These are phyloP conservation scores for Solanum hybrid DNA, from an alignment of 305 asterid species.

Conservation along the genomic window DNA sequence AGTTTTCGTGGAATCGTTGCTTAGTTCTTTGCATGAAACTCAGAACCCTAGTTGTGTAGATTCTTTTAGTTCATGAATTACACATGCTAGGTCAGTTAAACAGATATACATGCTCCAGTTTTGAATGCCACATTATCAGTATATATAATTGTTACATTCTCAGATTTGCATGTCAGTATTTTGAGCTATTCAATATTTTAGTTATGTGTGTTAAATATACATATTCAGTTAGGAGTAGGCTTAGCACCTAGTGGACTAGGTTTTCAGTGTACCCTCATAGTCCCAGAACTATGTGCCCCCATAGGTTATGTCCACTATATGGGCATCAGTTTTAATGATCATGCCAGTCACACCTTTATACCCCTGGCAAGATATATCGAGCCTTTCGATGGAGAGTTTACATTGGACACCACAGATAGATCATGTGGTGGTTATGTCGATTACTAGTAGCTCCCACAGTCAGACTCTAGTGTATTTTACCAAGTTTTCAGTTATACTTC, in stretches of 20 bases:
- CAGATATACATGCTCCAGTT: neutral
- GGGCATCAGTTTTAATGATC: neutral
- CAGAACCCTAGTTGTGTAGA: neutral
- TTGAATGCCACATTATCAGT: neutral
- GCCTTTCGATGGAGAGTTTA: too few relatives aligned
- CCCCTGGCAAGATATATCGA: too few relatives aligned
- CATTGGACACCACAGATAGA: too few relatives aligned
- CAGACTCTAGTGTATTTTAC: too few relatives aligned
- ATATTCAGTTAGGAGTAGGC: neutral
- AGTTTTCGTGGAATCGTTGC: neutral
- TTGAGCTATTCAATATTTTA: neutral
- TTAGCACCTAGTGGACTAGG: neutral
- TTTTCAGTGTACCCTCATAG: neutral
- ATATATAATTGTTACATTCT: neutral
- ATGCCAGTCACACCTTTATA: too few relatives aligned
- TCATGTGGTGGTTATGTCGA: too few relatives aligned
- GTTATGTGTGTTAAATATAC: neutral
- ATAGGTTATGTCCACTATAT: neutral
- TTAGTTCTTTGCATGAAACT: neutral
- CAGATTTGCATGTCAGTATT: neutral
- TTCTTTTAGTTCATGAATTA: neutral
- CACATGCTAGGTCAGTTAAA: neutral
- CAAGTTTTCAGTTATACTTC: too few relatives aligned
- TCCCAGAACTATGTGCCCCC: neutral
- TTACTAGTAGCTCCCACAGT: too few relatives aligned